Evolutionary conservation across 129 eudicot species (phyloP).

Genomic region (Flaveria trinervia): DNA sequence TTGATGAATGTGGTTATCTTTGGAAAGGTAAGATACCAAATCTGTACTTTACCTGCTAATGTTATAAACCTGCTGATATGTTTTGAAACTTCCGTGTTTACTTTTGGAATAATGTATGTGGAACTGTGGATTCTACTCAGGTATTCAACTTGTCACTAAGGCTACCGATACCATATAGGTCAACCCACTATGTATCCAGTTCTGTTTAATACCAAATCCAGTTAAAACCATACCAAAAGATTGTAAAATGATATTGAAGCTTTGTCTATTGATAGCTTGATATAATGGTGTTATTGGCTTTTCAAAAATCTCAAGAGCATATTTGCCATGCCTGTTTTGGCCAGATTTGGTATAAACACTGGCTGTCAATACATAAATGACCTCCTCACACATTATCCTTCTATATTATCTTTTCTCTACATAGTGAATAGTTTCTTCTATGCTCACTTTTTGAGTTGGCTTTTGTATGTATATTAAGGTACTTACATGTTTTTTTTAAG

Average conservation of each 20-base stretch:
- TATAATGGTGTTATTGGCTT: not conserved
- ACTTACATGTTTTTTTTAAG: not conserved
- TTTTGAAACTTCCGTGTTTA: not conserved
- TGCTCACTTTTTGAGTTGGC: not conserved
- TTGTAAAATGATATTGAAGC: too few relatives aligned
- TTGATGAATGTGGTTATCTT: conserved; percentile 27
- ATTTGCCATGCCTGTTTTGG: not conserved
- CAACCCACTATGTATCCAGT: too few relatives aligned
- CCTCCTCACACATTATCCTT: too few relatives aligned
- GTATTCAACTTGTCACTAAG: not conserved
- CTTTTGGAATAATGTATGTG: not conserved
- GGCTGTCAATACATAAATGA: too few relatives aligned
- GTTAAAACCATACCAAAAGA: too few relatives aligned
- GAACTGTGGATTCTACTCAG: not conserved
- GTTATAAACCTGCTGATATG: not conserved
- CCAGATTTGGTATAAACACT: not conserved
- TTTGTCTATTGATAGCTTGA: not conserved
- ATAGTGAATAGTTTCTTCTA: conserved; percentile 2
- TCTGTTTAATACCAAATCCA: too few relatives aligned
- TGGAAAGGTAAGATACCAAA: conserved; percentile 24
- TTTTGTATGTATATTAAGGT: not conserved
- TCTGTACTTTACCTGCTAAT: conserved; percentile 3
- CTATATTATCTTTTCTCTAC: too few relatives aligned
- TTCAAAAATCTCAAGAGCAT: not conserved
- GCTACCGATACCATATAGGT: too few relatives aligned